Conservation (phyloP, 768 basidiomycete species). For the Phaffia australis region DNA sequence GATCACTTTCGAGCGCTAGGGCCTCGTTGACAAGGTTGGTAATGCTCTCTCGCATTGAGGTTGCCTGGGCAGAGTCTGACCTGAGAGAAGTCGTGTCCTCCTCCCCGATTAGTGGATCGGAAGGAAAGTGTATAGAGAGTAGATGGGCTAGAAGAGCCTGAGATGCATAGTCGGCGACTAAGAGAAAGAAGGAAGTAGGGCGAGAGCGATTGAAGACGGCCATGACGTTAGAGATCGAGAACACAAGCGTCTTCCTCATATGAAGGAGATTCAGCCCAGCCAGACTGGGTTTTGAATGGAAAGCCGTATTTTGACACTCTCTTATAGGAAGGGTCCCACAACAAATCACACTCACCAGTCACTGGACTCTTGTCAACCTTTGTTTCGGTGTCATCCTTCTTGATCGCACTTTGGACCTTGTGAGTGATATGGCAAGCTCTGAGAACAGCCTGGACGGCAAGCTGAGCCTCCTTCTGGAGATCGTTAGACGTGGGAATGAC, state of each 20-base stretch:
- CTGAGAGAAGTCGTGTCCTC: slow-evolving; percentile 79
- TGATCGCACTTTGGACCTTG: slow-evolving; percentile 72
- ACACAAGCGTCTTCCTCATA: background rate
- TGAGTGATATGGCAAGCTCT: slow-evolving; percentile 74
- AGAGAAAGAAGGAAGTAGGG: background rate
- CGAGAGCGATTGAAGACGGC: background rate
- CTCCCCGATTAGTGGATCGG: slow-evolving; percentile 84
- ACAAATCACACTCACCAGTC: slow-evolving; percentile 48
- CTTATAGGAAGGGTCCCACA: background rate
- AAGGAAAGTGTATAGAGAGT: slow-evolving; percentile 63
- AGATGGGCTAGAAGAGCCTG: slow-evolving; percentile 84
- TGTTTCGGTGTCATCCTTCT: slow-evolving; percentile 71
- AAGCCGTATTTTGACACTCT: background rate
- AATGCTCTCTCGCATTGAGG: slow-evolving; percentile 54
- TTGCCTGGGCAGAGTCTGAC: slow-evolving; percentile 36
- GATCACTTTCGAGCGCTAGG: slow-evolving; percentile 46
- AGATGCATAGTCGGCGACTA: slow-evolving; percentile 87
- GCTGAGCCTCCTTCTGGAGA: slow-evolving; percentile 50
- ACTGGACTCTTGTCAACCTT: slow-evolving; percentile 90
- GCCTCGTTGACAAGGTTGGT: slow-evolving; percentile 72
- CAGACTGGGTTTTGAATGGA: background rate
- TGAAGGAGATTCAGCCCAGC: background rate
- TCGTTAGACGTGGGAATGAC: slow-evolving; percentile 10
- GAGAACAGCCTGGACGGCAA: slow-evolving; percentile 77
- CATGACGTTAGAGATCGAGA: background rate